Base-by-base conservation (phyloP, 306 rosid genomes). In the Biancaea sappan region DNA sequence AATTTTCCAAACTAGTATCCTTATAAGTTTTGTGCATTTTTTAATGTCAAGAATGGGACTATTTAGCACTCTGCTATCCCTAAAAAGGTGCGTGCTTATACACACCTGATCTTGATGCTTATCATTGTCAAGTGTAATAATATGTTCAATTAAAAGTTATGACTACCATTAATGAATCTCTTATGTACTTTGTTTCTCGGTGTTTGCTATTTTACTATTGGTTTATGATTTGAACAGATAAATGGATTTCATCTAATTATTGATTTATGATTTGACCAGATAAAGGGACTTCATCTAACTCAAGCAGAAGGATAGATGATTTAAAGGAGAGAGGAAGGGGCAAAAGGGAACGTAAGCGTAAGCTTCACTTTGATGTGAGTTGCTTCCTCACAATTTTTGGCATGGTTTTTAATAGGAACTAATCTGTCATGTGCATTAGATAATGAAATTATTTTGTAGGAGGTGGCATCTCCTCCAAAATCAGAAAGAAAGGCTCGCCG, bases 311-410 rank as follows among this genome's bases (percentile, higher is more conserved):
- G 26, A 77, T 60, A 24, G 82, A 84, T 48, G 83, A 73, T 72
- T 38, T 69, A 67, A 69, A 77, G 66, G 93, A 81, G 67, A 84
- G 79, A 63, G 67, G 91, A 66, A 83, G 93, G 47, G 96, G 93
- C 37, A 88, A 83, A 65, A 86, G 96, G 83, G 83, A 86, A 71
- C 86, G 93, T 8, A 90, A 83, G 77, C 93, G 83, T 70, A 90
- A 79, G 77, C 77, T 37, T 83, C 40, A 82, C 71, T 91, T 91
- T 71, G 96, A 88, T 80, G 96, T 88, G 77, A 86, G 91, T 78
- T 73, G 56, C 68, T 37, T 25, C 25, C 66, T 58, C 73, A 64
- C 31, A 46, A 29, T 13, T 62, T 37, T 37, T 52, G 79, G 71
- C 77, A n/a, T 59, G 29, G 56, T 22, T 52, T 50, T 25, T 62